These are phyloP conservation scores for Kluyveromyces aestuarii DNA, from an alignment of 805 yeast species.

Conservation along the genomic window DNA sequence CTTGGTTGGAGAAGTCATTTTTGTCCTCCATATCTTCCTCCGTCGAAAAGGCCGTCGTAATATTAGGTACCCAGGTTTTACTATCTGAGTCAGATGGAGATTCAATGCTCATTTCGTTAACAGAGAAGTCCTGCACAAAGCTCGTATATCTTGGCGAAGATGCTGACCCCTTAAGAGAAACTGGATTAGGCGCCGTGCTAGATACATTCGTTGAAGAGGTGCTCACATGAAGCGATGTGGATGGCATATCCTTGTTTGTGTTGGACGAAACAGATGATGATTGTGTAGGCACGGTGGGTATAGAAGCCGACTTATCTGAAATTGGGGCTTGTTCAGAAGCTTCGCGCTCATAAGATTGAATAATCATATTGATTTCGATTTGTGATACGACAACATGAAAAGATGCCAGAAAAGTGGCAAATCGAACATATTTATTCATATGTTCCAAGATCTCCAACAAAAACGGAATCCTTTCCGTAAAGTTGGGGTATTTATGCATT, in stretches of 20 bases:
- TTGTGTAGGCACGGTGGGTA: background rate
- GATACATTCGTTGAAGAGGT: background rate
- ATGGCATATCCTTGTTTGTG: background rate
- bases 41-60: conserved; percentile 5
- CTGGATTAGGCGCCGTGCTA: background rate
- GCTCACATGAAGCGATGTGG: background rate
- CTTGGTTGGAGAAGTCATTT: conserved; percentile 1
- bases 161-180: background rate
- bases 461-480: background rate
- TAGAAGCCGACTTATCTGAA: background rate
- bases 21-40: conserved; percentile 1
- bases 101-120: conserved; percentile 15
- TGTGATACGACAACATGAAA: conserved; percentile 23
- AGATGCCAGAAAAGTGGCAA: conserved; percentile 17
- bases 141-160: background rate
- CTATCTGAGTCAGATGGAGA: conserved; percentile 15
- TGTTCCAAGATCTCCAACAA: conserved; percentile 1
- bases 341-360: conserved; percentile 6
- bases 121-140: conserved; percentile 7
- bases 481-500: background rate
- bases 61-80: conserved; percentile 20
- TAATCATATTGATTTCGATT: conserved; percentile 11
- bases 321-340: background rate
- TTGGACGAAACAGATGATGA: background rate
- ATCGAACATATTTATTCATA: conserved; percentile 11